phyloP scores from a whole-genome alignment of 1,139 yeast genomes.

The Yamadazyma trypodendri region DNA sequence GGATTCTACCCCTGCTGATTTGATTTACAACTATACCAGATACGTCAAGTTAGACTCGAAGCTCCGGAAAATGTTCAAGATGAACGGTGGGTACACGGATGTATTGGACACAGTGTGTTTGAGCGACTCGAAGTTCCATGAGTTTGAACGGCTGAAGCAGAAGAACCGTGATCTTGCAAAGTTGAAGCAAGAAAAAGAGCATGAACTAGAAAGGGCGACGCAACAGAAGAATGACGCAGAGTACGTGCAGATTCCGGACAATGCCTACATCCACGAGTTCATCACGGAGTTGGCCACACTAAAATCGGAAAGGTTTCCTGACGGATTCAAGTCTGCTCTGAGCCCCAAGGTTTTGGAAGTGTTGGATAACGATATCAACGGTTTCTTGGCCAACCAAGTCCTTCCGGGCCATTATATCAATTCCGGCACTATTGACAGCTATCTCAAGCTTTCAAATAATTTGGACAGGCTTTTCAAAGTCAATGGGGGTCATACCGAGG shows the following conservation, averaged over 20 bases:
- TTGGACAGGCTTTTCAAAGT: conserved; percentile 23
- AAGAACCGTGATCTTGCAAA: neutral
- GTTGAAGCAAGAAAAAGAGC: conserved; percentile 4
- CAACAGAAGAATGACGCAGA: neutral
- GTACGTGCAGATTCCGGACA: conserved; percentile 23
- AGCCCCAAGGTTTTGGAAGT: conserved; percentile 16
- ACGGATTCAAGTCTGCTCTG: conserved; percentile 15
- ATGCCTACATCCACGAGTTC: conserved; percentile 23
- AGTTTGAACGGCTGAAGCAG: conserved; percentile 18
- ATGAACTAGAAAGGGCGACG: conserved; percentile 19
- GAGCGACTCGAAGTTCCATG: conserved; percentile 24
- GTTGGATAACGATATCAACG: conserved; percentile 19
- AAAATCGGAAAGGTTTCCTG: conserved; percentile 18
- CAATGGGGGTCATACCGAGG: conserved; percentile 32
- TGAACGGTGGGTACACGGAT: conserved; percentile 31
- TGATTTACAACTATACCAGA: conserved; percentile 1
- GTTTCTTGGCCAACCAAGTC: conserved; percentile 12
- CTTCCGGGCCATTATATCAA: conserved; percentile 15
- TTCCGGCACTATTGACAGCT: conserved; percentile 19
- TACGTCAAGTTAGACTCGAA: conserved; percentile 11
- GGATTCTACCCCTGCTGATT: conserved; percentile 6
- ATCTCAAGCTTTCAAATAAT: conserved; percentile 18
- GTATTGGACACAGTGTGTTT: conserved; percentile 31
- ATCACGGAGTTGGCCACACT: conserved; percentile 21
- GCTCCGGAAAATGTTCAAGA: conserved; percentile 22